A percentile compares a stretch with the other conserved stretches of the same genome.
phyloP scores from a whole-genome alignment of 2,329 filamentous ascomycete genomes.

The Pseudocercospora ulei region DNA sequence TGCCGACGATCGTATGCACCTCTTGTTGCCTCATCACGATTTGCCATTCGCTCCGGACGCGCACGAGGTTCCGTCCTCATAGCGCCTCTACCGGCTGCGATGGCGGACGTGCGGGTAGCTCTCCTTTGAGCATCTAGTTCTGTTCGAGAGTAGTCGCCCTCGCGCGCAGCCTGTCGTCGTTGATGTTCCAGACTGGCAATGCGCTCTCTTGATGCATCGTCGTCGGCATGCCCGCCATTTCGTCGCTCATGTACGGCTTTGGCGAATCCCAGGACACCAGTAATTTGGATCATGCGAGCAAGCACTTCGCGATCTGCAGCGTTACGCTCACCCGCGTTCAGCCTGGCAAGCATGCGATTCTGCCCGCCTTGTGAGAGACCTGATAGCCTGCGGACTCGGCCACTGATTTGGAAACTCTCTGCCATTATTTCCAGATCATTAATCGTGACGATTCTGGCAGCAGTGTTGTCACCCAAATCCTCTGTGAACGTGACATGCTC shows the following conservation, averaged over 20 bases:
- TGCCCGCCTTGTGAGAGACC: slow-evolving; percentile 22
- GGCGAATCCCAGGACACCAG: slow-evolving; percentile 18
- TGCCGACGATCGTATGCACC: slow-evolving; percentile 26
- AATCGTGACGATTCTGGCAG: slow-evolving; percentile 12
- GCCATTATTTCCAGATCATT: slow-evolving; percentile 30
- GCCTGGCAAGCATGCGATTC: slow-evolving; percentile 26
- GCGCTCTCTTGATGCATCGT: background rate
- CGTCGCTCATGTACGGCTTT: slow-evolving; percentile 19
- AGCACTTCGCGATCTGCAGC: slow-evolving; percentile 23
- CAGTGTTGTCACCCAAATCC: slow-evolving; percentile 15
- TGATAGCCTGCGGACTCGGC: slow-evolving; percentile 22
- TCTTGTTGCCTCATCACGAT: slow-evolving; percentile 25
- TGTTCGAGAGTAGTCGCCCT: slow-evolving; percentile 27
- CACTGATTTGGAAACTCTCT: slow-evolving; percentile 29
- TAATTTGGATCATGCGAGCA: slow-evolving; percentile 22
- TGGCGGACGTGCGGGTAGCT: slow-evolving; percentile 24
- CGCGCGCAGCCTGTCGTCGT: slow-evolving; percentile 22
- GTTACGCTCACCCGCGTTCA: slow-evolving; percentile 26
- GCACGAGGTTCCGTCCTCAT: slow-evolving; percentile 24
- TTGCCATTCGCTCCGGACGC: slow-evolving; percentile 25
- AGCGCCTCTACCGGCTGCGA: slow-evolving; percentile 28
- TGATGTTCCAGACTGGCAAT: slow-evolving; percentile 11
- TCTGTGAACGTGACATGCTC: slow-evolving; percentile 18
- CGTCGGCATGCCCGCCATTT: background rate
- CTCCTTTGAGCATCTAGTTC: slow-evolving; percentile 28